Evolutionary conservation across 2,329 filamentous ascomycete species (phyloP), one percentile per base, ranked within the genome.

Genomic region (Chaetomium globosum): DNA sequence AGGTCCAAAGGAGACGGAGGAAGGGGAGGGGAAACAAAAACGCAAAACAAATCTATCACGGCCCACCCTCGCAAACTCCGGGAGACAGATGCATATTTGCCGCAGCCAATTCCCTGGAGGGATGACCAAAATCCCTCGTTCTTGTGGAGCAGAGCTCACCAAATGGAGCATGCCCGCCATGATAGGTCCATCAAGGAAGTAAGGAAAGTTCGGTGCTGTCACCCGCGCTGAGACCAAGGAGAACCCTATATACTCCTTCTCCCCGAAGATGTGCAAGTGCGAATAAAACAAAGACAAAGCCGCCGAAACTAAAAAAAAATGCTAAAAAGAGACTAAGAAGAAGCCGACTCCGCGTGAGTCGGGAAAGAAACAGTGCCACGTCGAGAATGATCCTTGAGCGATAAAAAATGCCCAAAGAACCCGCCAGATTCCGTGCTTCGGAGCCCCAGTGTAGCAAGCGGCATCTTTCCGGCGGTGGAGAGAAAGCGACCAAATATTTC

Each of bases 81-180:
- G 46, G 43, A 61, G 56, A 59, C 54, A 65, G 46, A 67, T 68
- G 66, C 64, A 66, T 52, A 61, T 61, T 48, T 60, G 59, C 62
- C 52, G 30, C 23, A 63, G 23, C 59, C 55, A 54, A 59, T 53
- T 57, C 51, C 39, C 51, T n/a, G 39, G 30, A n/a, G 63, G 55
- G 33, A 28, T 46, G 53, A 58, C 58, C 63, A 21, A 43, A 33
- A 16, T 52, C 43, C 53, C 63, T 59, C 26, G 33, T 57, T 58
- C 21, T 33, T 43, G 21, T 13, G 48, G 23, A 55, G 53, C 30
- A 52, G 46, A 59, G 46, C 39, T 36, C 23, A 58, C 13, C 28
- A 39, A 51, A 61, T 21, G 39, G 39, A 60, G 53, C 36, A 53
- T 39, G 46, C 43, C 56, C 7, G 51, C 46, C 52, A 46, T 54